Percentiles rank a stretch among this genome's conserved stretches.
phyloP scores from a whole-genome alignment of 306 rosid genomes.

The Cicer arietinum region DNA sequence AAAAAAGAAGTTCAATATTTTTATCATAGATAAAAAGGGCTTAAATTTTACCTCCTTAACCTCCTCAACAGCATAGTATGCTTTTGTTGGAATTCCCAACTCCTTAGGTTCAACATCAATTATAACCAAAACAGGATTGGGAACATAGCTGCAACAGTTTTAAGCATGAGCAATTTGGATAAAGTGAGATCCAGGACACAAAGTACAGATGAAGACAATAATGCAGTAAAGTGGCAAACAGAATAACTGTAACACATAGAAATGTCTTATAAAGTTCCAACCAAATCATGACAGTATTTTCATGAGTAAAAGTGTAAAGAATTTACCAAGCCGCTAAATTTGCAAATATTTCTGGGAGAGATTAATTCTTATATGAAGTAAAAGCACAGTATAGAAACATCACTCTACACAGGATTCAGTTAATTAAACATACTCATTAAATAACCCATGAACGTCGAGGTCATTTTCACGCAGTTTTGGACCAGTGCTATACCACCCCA shows the following conservation, averaged over 20 bases:
- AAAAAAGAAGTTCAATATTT: slow-evolving; percentile 1
- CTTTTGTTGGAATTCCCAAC: slow-evolving; percentile 95
- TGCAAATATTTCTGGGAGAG: not conserved
- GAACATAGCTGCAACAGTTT: slow-evolving; percentile 65
- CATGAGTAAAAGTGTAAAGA: not conserved
- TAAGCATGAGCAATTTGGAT: slow-evolving; percentile 29
- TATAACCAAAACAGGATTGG: slow-evolving; percentile 88
- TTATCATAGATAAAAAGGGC: slow-evolving; percentile 13
- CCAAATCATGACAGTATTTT: slow-evolving; percentile 4
- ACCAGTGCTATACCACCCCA: slow-evolving; percentile 97
- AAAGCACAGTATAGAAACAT: not conserved
- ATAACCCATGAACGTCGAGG: slow-evolving; percentile 78
- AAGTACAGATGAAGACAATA: slow-evolving; percentile 14
- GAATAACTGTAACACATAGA: slow-evolving; percentile 9
- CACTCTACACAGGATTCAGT: slow-evolving; percentile 49
- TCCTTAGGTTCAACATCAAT: slow-evolving; percentile 95
- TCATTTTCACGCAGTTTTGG: slow-evolving; percentile 93
- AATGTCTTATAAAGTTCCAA: slow-evolving; percentile 25
- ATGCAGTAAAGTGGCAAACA: not conserved
- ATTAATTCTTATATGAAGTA: slow-evolving; percentile 7
- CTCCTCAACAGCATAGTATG: slow-evolving; percentile 89
- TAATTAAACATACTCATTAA: slow-evolving; percentile 63
- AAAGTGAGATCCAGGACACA: slow-evolving; percentile 7
- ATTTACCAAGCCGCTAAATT: not conserved
- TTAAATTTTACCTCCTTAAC: slow-evolving; percentile 70